Percentiles rank a stretch among this genome's conserved stretches.
phyloP scores from a whole-genome alignment of 495 filamentous ascomycete species.

The Trichoderma erinaceum region DNA sequence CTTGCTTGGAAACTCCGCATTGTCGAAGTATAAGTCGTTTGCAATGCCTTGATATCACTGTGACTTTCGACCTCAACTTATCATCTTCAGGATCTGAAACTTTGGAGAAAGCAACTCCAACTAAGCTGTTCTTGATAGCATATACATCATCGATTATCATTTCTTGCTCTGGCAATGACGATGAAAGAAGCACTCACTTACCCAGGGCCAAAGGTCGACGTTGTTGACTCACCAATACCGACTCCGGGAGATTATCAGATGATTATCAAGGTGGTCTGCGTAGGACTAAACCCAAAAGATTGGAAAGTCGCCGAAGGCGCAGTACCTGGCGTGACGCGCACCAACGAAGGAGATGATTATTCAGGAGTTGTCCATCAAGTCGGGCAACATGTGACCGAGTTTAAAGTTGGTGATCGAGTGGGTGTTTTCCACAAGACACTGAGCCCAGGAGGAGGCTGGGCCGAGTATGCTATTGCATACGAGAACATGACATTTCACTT shows the following conservation, averaged over 20 bases:
- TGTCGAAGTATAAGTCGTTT: no score
- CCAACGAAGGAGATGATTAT: not conserved
- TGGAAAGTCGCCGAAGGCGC: not conserved
- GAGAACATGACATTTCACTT: conserved; percentile 65
- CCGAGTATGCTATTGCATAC: conserved; percentile 64
- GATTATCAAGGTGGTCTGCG: conserved; percentile 30
- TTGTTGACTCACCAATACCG: conserved; percentile 61
- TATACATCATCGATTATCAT: not conserved
- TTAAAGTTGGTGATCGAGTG: conserved; percentile 62
- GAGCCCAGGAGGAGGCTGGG: conserved; percentile 51
- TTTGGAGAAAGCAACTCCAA: not conserved
- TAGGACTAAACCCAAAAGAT: not conserved
- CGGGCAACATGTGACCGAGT: conserved; percentile 54
- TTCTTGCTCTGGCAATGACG: not conserved
- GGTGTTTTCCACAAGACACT: conserved; percentile 58
- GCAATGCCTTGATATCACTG: no score
- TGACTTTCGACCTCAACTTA: no score
- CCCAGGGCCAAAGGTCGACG: conserved; percentile 46
- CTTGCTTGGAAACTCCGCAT: no score
- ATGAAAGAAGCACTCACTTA: not conserved
- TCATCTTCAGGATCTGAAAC: no score
- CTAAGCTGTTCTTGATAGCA: not conserved
- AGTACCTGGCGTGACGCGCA: not conserved
- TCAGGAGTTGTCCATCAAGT: conserved; percentile 30
- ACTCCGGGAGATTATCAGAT: conserved; percentile 54